These are phyloP conservation scores for Ettlia oleoabundans DNA, from an alignment of 139 green algal species.

Conservation along the genomic window DNA sequence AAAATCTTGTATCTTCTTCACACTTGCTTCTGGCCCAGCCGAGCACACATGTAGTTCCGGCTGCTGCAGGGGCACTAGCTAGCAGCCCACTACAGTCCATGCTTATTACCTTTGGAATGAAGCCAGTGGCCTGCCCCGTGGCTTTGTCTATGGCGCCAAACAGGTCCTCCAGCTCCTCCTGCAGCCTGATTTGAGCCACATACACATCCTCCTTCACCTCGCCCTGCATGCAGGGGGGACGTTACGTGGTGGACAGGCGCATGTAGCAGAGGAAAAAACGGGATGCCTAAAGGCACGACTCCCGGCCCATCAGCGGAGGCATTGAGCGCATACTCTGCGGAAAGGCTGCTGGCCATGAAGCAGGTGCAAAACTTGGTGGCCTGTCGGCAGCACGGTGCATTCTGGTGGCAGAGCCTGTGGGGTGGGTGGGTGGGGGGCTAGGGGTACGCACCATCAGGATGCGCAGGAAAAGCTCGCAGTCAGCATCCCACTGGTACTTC, in stretches of 20 bases:
- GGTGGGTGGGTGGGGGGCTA: too few species aligned
- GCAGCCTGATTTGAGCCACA: slow-evolving; percentile 42
- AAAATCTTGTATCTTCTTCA: too few species aligned
- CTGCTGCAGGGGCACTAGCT: too few species aligned
- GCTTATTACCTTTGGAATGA: slow-evolving; percentile 45
- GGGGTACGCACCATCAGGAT: slow-evolving; percentile 55
- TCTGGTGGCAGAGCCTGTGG: background rate
- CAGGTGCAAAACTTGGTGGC: too few species aligned
- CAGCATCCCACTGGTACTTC: slow-evolving; percentile 68
- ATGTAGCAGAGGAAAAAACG: background rate
- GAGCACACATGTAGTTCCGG: too few species aligned
- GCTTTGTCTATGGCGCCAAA: slow-evolving; percentile 50
- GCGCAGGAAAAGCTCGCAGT: slow-evolving; percentile 74
- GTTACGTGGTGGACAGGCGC: background rate
- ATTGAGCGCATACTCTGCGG: too few species aligned
- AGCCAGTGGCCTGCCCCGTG: slow-evolving; percentile 33
- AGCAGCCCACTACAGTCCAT: too few species aligned
- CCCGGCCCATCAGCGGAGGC: too few species aligned
- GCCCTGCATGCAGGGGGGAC: background rate
- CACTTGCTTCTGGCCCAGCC: too few species aligned
- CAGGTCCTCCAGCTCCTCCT: slow-evolving; percentile 56
- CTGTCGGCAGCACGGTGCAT: too few species aligned
- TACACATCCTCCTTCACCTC: slow-evolving; percentile 71
- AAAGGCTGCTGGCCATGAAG: background rate
- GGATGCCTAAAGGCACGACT: too few species aligned